Evolutionary conservation across 176 grass and related monocot species (phyloP).

Genomic region (Musa troglodytarum): DNA sequence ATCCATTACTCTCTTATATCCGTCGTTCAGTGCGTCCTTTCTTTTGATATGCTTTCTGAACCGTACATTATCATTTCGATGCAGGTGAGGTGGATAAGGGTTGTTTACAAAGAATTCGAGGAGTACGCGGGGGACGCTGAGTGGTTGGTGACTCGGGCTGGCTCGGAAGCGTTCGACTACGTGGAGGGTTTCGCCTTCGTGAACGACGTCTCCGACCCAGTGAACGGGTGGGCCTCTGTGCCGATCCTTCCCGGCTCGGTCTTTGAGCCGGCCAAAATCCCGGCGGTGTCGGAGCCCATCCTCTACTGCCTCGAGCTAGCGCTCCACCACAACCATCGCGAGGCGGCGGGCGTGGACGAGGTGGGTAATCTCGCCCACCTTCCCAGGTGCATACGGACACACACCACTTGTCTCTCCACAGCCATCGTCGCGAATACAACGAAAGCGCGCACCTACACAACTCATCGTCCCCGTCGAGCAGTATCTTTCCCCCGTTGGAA

Average conservation of each 20-base stretch:
- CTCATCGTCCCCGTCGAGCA: neutral
- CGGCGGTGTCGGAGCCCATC: conserved; percentile 40
- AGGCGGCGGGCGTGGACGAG: conserved; percentile 40
- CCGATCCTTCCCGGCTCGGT: conserved; percentile 32
- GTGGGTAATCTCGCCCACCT: conserved; percentile 15
- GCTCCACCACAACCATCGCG: conserved; percentile 45
- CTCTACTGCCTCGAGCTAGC: conserved; percentile 96
- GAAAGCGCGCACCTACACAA: neutral
- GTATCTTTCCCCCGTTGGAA: neutral
- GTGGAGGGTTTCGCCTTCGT: conserved; percentile 86
- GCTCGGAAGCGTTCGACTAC: conserved; percentile 49
- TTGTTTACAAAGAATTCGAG: conserved; percentile 64
- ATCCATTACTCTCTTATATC: neutral
- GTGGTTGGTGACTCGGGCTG: conserved; percentile 45
- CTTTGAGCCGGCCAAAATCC: conserved; percentile 47
- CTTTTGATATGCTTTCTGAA: neutral
- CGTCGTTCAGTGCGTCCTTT: neutral
- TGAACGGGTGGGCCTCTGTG: conserved; percentile 75
- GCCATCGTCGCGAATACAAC: neutral
- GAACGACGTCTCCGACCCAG: conserved; percentile 49
- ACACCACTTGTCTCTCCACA: neutral
- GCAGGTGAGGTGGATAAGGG: conserved; percentile 64
- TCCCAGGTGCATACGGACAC: conserved; percentile 25
- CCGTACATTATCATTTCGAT: neutral
- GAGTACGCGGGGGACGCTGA: conserved; percentile 78